Conservation (phyloP, 2,329 filamentous ascomycete species). For the Xylaria sp. region DNA sequence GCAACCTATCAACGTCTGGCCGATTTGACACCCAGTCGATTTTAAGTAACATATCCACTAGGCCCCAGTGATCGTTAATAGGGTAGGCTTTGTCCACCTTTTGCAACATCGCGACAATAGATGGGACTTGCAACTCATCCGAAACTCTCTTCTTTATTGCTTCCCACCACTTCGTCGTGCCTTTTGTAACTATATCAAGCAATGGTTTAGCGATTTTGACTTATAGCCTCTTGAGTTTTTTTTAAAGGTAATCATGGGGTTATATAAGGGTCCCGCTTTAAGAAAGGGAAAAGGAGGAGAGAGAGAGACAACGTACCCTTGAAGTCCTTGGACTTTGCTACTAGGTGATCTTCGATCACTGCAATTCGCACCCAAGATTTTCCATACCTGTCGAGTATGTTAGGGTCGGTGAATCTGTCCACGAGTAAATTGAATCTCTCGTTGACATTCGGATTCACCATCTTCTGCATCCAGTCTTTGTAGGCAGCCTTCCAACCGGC, state of each 20-base stretch:
- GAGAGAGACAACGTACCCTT: background rate
- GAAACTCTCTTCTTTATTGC: background rate
- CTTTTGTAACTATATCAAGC: background rate
- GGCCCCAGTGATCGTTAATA: accelerated
- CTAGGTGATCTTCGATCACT: background rate
- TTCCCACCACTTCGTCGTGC: background rate
- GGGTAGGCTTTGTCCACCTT: background rate
- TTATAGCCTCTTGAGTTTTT: background rate
- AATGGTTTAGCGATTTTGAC: background rate
- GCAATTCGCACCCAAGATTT: background rate
- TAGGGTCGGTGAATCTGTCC: too few species aligned
- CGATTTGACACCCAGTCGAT: background rate
- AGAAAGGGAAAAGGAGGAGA: background rate
- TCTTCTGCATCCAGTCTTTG: too few species aligned
- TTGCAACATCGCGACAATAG: background rate
- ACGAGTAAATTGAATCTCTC: too few species aligned
- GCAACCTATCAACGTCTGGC: background rate
- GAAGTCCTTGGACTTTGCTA: background rate
- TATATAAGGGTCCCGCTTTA: background rate
- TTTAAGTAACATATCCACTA: background rate
- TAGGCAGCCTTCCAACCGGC: too few species aligned
- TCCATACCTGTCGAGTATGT: too few species aligned
- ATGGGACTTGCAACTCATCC: background rate
- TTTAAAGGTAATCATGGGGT: too few species aligned
- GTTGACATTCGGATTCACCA: too few species aligned